Base-by-base conservation (phyloP, 352 stramenopile genomes). In the Pythium angustatum region DNA sequence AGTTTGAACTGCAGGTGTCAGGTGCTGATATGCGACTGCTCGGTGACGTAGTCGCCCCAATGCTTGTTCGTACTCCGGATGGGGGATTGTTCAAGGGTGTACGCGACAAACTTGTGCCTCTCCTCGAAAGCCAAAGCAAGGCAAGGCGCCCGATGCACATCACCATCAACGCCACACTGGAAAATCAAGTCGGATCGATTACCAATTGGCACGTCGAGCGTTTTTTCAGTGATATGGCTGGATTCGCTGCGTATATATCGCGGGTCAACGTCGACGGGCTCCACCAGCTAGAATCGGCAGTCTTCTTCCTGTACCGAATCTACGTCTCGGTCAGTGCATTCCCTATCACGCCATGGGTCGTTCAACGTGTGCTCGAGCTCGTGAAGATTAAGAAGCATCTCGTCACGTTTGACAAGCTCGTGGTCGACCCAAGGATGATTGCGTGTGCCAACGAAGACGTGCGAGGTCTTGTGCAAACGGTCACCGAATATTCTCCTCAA, bases 361-460 rank as follows among this genome's bases (percentile, higher is more conserved):
- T 60, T 21, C 53, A 33, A 10, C 40, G 53, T 2, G n/a, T 60
- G 4, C 38, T 40, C 2, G 38, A 60, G 17, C 40, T 51, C 11
- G 53, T 41, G 14, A 41, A 27, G 17, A 26, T 60, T 15, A 22
- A 60, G 17, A 14, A 12, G 8, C 12, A 40, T 11, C 12, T 60
- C 6, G n/a, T 60, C 26, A 3, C 19, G 2, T 60, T 60, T 28
- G 38, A 50, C 2, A 49, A 22, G 36, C 27, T 60, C 38, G 41
- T 38, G n/a, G 15, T 60, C 40, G 53, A 60, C 40, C 53, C 53
- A 28, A 49, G 53, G 26, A 60, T 60, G 53, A 19, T 50, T 19
- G 28, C 24, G 19, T 60, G 53, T 14, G 24, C 7, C 26, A 51
- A 40, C 19, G 28, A 49, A 15, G 34, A 50, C 19, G 27, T 47